phyloP scores from a whole-genome alignment of 1,139 yeast species.

The Saccharomyces hybrid region DNA sequence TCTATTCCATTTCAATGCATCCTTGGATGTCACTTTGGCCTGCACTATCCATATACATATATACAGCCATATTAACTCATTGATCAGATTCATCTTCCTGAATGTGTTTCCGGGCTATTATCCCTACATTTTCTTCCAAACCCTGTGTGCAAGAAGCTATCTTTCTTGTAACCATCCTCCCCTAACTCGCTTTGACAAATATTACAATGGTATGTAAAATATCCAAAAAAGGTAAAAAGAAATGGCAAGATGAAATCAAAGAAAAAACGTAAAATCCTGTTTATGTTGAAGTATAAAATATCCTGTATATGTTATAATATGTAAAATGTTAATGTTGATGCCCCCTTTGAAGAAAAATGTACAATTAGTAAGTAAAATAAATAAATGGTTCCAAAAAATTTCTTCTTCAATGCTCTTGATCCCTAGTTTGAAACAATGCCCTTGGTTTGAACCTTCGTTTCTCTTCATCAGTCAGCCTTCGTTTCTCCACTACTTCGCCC shows the following conservation, averaged over 20 bases:
- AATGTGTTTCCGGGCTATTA: not conserved
- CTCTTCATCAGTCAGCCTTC: constrained; percentile 14
- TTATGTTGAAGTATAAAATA: not conserved
- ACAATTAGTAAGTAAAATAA: not conserved
- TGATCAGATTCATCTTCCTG: not conserved
- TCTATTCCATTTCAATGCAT: constrained; percentile 14
- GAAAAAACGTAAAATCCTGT: not conserved
- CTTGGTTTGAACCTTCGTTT: constrained; percentile 17
- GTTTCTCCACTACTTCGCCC: constrained; percentile 14
- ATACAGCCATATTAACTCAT: not conserved
- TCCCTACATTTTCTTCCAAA: not conserved
- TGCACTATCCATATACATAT: not conserved
- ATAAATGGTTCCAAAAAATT: not conserved
- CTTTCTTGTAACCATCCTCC: not conserved
- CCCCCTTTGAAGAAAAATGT: not conserved
- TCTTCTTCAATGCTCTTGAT: not conserved
- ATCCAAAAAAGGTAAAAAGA: not conserved
- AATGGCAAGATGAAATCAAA: not conserved
- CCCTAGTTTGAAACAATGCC: constrained; percentile 9
- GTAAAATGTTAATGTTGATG: not conserved
- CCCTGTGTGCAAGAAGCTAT: not conserved
- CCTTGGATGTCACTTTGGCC: constrained; percentile 2
- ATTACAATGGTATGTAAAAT: not conserved
- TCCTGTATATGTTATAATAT: not conserved
- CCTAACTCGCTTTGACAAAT: not conserved